These are phyloP conservation scores for Zea luxurians DNA, from an alignment of 176 grass and related monocot species.

Conservation along the genomic window DNA sequence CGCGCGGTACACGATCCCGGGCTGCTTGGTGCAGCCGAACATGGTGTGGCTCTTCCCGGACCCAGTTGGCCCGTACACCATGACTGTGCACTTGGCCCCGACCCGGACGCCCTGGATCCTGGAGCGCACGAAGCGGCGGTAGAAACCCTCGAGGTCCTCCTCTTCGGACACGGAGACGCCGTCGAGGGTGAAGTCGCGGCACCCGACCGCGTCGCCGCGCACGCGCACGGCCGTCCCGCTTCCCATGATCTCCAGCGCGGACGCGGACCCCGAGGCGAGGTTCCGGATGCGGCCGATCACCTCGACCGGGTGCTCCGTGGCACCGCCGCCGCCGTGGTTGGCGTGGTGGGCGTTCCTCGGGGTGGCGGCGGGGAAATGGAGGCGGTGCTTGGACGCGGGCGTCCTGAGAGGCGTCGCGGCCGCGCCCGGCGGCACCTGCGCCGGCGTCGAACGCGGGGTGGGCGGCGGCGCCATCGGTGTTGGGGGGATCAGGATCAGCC, in stretches of 20 bases:
- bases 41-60: constrained; percentile 91
- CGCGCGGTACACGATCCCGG: constrained; percentile 89
- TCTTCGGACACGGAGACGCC: constrained; percentile 73
- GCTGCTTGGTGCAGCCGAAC: constrained; percentile 71
- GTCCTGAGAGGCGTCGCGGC: constrained; percentile 45
- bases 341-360: constrained; percentile 27
- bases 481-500: neutral
- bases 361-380: constrained; percentile 62
- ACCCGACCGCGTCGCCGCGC: constrained; percentile 57
- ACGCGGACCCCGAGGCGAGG: constrained; percentile 37
- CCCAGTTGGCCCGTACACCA: constrained; percentile 88
- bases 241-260: constrained; percentile 52
- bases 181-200: constrained; percentile 91
- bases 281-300: constrained; percentile 82
- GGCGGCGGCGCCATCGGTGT: constrained; percentile 56
- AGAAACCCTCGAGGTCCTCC: constrained; percentile 73
- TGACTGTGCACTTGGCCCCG: constrained; percentile 88
- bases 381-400: constrained; percentile 70
- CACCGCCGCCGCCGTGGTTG: constrained; percentile 16
- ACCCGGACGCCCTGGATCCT: constrained; percentile 67
- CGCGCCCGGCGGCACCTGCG: constrained; percentile 32
- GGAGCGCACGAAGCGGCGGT: constrained; percentile 69
- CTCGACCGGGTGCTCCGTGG: constrained; percentile 88
- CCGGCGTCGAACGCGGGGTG: constrained; percentile 45
- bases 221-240: constrained; percentile 62